phyloP scores from a whole-genome alignment of 305 asterid genomes.

The Fraxinus sp. region DNA sequence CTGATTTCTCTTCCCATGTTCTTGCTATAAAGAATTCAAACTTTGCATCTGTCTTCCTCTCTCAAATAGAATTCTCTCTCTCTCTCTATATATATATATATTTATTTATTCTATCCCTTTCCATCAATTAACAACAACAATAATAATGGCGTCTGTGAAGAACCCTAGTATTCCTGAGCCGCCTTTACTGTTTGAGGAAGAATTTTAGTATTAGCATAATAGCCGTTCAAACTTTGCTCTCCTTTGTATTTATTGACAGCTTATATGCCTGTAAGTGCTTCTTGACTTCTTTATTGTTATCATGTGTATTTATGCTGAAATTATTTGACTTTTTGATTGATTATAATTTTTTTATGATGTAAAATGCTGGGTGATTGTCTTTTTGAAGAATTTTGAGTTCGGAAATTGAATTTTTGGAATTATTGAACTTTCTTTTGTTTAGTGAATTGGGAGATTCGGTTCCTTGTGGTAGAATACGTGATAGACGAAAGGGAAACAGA shows the following conservation, averaged over 20 bases:
- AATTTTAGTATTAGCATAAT: slow-evolving; percentile 14
- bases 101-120: slow-evolving; percentile 28
- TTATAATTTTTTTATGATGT: not conserved
- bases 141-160: slow-evolving; percentile 48
- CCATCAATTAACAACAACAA: slow-evolving; percentile 5
- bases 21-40: slow-evolving; percentile 32
- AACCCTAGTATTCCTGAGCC: slow-evolving; percentile 64
- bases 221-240: slow-evolving; percentile 3
- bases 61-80: slow-evolving; percentile 11
- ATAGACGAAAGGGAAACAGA: not conserved
- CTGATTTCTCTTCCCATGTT: slow-evolving; percentile 37
- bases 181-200: slow-evolving; percentile 45
- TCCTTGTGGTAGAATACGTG: slow-evolving; percentile 1
- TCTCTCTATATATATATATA: no score
- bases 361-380: not conserved
- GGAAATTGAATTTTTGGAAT: not conserved
- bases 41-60: slow-evolving; percentile 25
- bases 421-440: not conserved
- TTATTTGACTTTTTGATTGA: slow-evolving; percentile 14
- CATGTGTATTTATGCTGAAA: not conserved
- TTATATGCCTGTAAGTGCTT: slow-evolving; percentile 42
- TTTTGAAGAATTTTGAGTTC: not conserved
- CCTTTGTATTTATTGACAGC: slow-evolving; percentile 9
- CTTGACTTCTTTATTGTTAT: slow-evolving; percentile 19
- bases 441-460: not conserved